Evolutionary conservation across 1,284 basidiomycete genomes (phyloP), one percentile per base, ranked within the genome.

Genomic region (Heliocybe sulcata): DNA sequence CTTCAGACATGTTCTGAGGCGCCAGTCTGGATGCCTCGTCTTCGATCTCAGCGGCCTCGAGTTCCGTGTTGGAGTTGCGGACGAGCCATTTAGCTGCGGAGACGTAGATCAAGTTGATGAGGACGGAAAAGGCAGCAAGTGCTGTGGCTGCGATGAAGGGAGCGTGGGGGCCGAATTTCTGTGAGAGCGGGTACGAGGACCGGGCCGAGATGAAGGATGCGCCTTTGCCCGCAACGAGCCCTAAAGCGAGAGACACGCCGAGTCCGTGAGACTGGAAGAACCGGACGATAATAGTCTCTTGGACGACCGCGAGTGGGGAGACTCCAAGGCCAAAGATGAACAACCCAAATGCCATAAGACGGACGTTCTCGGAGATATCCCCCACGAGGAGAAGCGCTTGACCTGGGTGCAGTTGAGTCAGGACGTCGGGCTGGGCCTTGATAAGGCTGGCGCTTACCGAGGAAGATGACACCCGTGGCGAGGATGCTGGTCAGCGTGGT

Each of bases 321-420:
- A 87, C 75, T 2, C 88, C 90, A 14, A 91, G 73, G n/a, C 90
- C 90, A 61, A 89, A 90, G 45, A 90, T 69, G 61, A 90, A 90
- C 63, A 90, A 74, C 1, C 87, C 87, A 26, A 85, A 64, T 1
- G 80, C 75, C 87, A 90, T 90, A 31, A 83, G 56, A 12, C 79
- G 77, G 22, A 89, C 74, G 63, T 75, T 79, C 35, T 75, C 72
- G 55, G 72, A 75, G 11, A 80, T 74, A 61, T 88, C 83, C 14
- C 85, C 86, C 4, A 82, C 56, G 3, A 90, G 76, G 16, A 90
- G 75, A 10, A 85, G 67, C 22, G 73, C 63, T 65, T 88, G 85
- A 23, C 85, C 87, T 82, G 58, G 19, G 35, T 42, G 35, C 23
- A 53, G 14, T 38, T n/a, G 53, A 47, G n/a, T 35, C 22, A 35